Percentiles rank a stretch among this genome's conserved stretches.
phyloP scores from a whole-genome alignment of 2,329 filamentous ascomycete species.

The Tolypocladium amazonense region DNA sequence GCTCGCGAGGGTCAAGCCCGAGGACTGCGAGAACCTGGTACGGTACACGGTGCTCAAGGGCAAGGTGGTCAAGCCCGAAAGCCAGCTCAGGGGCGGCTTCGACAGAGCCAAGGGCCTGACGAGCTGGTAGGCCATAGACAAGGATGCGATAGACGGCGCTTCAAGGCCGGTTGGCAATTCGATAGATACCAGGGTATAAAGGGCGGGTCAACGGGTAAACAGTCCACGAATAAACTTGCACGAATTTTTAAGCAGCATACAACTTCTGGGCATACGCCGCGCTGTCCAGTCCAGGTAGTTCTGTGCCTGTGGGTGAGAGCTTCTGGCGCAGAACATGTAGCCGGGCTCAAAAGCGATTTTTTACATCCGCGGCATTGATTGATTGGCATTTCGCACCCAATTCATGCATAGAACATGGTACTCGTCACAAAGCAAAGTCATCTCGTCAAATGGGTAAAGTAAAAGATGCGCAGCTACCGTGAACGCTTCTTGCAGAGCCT shows the following conservation, averaged over 20 bases:
- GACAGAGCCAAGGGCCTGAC: conserved; percentile 69
- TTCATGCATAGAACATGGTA: background rate
- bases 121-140: conserved; percentile 59
- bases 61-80: conserved; percentile 83
- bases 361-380: too few relatives aligned
- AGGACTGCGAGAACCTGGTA: conserved; percentile 89
- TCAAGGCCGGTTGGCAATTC: background rate
- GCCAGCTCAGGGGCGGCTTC: conserved; percentile 81
- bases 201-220: too few relatives aligned
- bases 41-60: conserved; percentile 84
- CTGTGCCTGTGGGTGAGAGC: too few relatives aligned
- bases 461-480: background rate
- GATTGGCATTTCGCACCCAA: too few relatives aligned
- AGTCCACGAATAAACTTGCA: too few relatives aligned
- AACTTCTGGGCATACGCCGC: too few relatives aligned
- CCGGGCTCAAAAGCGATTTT: background rate
- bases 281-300: too few relatives aligned
- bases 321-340: too few relatives aligned
- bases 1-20: conserved; percentile 73
- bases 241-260: too few relatives aligned
- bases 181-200: background rate
- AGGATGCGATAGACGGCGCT: background rate
- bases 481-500: background rate
- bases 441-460: background rate
- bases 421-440: background rate